These are phyloP conservation scores for Kodamaea sp. DNA, from an alignment of 1,139 yeast species.

Conservation along the genomic window DNA sequence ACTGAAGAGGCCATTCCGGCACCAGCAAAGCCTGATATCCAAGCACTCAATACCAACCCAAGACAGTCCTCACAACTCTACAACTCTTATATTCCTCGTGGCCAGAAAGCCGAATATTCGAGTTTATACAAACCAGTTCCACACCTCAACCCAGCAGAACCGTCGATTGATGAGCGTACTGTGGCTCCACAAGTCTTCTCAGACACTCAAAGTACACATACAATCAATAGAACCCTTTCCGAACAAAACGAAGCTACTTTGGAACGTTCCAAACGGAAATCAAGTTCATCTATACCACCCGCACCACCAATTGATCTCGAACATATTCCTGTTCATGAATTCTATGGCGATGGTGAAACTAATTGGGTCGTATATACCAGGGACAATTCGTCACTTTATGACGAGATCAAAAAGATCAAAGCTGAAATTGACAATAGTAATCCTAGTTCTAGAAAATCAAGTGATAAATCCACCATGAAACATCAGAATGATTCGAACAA, in stretches of 20 bases:
- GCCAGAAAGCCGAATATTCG: conserved; percentile 15
- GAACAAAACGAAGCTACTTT: conserved; percentile 3
- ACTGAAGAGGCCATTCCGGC: too few species aligned
- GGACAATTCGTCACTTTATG: conserved; percentile 24
- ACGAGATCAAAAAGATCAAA: conserved; percentile 20
- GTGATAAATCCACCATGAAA: too few species aligned
- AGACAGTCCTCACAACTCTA: conserved; percentile 10
- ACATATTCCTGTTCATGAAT: conserved; percentile 19
- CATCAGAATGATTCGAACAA: too few species aligned
- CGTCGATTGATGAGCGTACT: neutral
- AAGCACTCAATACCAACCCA: neutral
- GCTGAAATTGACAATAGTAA: conserved; percentile 11
- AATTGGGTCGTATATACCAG: conserved; percentile 34
- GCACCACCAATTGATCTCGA: conserved; percentile 12
- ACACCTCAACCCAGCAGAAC: conserved; percentile 11
- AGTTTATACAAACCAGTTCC: conserved; percentile 17
- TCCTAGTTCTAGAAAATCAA: too few species aligned
- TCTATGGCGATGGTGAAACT: conserved; percentile 30
- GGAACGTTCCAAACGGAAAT: conserved; percentile 3
- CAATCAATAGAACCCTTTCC: neutral
- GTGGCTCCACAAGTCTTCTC: neutral
- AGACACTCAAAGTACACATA: neutral
- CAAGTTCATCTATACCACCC: conserved; percentile 4
- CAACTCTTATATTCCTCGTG: conserved; percentile 20
- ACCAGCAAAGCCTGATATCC: neutral